These are phyloP conservation scores for Persicaria tinctoria DNA, from an alignment of 148 eudicot species.

Conservation along the genomic window DNA sequence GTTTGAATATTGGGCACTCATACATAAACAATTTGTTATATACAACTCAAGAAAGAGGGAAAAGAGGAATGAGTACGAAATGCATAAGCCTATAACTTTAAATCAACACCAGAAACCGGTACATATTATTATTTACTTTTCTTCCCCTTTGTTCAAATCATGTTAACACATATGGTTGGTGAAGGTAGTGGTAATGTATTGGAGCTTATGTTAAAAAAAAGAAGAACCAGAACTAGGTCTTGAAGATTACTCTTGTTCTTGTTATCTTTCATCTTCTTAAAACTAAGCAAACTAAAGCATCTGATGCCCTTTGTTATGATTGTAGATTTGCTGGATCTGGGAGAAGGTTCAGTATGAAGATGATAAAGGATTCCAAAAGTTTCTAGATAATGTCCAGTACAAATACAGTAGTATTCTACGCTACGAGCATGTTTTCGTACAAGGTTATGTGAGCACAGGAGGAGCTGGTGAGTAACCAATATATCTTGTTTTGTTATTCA, in stretches of 20 bases:
- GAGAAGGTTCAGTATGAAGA: constrained; percentile 76
- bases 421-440: constrained; percentile 87
- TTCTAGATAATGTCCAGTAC: constrained; percentile 90
- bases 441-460: constrained; percentile 98
- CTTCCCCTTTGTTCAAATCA: too few relatives aligned
- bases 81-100: too few relatives aligned
- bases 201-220: constrained; percentile 96
- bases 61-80: too few relatives aligned
- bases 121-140: too few relatives aligned
- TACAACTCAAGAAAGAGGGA: too few relatives aligned
- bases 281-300: neutral
- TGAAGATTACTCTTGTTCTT: neutral
- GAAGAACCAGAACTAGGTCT: constrained; percentile 96
- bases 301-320: constrained; percentile 4
- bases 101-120: too few relatives aligned
- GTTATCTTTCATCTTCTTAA: neutral
- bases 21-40: too few relatives aligned
- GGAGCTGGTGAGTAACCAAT: constrained; percentile 53
- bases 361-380: constrained; percentile 77
- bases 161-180: too few relatives aligned
- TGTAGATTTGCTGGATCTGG: constrained; percentile 97
- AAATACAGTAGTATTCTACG: constrained; percentile 83
- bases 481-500: too few relatives aligned
- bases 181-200: constrained; percentile 40
- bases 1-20: too few relatives aligned